Conservation (phyloP, 1,284 basidiomycete species). For the Phenoliferia sp. region DNA sequence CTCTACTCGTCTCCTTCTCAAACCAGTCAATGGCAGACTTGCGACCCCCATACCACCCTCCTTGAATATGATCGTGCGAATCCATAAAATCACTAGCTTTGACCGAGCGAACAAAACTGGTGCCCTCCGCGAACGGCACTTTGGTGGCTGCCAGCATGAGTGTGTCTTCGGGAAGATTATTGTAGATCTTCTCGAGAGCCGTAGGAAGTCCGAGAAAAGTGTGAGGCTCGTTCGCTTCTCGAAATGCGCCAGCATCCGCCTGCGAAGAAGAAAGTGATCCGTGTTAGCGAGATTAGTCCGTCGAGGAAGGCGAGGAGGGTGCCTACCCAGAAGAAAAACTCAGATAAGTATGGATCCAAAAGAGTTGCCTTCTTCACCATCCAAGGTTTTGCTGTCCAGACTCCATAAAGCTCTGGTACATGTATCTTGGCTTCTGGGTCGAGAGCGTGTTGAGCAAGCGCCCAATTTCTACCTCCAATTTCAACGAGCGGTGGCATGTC, state of each 20-base stretch:
- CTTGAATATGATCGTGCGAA: conserved; percentile 29
- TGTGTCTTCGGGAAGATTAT: conserved; percentile 26
- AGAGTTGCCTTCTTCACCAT: conserved; percentile 29
- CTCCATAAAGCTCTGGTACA: conserved; percentile 33
- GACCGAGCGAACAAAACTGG: conserved; percentile 13
- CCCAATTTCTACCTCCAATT: conserved; percentile 31
- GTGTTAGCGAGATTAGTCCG: background rate
- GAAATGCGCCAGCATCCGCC: conserved; percentile 33
- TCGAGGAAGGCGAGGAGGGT: background rate
- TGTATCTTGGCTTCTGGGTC: conserved; percentile 33
- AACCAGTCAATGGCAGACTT: conserved; percentile 30
- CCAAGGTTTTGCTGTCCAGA: conserved; percentile 37
- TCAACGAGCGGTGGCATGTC: conserved; percentile 32
- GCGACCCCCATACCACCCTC: conserved; percentile 34
- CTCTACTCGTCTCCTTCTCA: conserved; percentile 28
- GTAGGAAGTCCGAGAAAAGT: conserved; percentile 21
- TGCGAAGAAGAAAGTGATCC: background rate
- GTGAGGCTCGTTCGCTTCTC: conserved; percentile 21
- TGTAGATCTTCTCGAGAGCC: conserved; percentile 23
- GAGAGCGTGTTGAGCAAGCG: conserved; percentile 22
- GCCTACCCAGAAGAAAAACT: conserved; percentile 35
- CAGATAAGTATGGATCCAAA: conserved; percentile 26
- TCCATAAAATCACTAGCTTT: conserved; percentile 21
- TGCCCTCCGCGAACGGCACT: conserved; percentile 22
- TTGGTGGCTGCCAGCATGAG: conserved; percentile 28